Percentiles rank a stretch among this genome's conserved stretches.
Conservation (phyloP, 202 grass and related monocot species). For the Eragrostis tef region DNA sequence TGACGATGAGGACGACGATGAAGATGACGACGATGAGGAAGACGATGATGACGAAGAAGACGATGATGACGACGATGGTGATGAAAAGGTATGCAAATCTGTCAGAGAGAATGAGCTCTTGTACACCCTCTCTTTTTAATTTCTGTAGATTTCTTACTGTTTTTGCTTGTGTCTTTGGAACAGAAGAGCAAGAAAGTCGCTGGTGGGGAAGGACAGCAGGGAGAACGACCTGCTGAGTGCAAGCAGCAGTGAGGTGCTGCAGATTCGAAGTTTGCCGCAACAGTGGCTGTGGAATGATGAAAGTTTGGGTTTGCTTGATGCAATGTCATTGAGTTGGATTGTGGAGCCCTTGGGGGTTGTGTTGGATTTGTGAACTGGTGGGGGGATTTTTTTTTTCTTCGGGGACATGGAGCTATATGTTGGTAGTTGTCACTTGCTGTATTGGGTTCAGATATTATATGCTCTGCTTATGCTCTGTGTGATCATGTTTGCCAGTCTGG, state of each 20-base stretch:
- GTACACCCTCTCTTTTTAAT: neutral
- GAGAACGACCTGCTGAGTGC: slow-evolving; percentile 83
- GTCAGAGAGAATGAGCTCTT: neutral
- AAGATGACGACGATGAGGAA: slow-evolving; percentile 55
- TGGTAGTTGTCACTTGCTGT: slow-evolving; percentile 52
- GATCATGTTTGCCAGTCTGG: slow-evolving; percentile 44
- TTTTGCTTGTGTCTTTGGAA: slow-evolving; percentile 22
- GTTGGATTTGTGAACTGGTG: slow-evolving; percentile 37
- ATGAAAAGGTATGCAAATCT: slow-evolving; percentile 45
- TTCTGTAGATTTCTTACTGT: neutral
- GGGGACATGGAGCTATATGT: slow-evolving; percentile 50
- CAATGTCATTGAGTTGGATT: slow-evolving; percentile 43
- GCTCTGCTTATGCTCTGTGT: slow-evolving; percentile 38
- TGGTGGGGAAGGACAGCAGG: slow-evolving; percentile 60
- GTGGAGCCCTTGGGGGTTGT: slow-evolving; percentile 31
- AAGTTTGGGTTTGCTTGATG: slow-evolving; percentile 50
- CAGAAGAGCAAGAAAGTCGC: slow-evolving; percentile 60
- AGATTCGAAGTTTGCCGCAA: slow-evolving; percentile 49
- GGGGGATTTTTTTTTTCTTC: slow-evolving; percentile 37
- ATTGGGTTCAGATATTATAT: slow-evolving; percentile 51
- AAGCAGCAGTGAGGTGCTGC: slow-evolving; percentile 82
- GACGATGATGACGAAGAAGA: slow-evolving; percentile 51
- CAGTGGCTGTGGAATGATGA: slow-evolving; percentile 27
- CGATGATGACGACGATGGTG: slow-evolving; percentile 56
- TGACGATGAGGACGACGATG: slow-evolving; percentile 58